These are phyloP conservation scores for Cyclotella choctawhatcheeana DNA, from an alignment of 108 stramenopile genomes.

Conservation along the genomic window DNA sequence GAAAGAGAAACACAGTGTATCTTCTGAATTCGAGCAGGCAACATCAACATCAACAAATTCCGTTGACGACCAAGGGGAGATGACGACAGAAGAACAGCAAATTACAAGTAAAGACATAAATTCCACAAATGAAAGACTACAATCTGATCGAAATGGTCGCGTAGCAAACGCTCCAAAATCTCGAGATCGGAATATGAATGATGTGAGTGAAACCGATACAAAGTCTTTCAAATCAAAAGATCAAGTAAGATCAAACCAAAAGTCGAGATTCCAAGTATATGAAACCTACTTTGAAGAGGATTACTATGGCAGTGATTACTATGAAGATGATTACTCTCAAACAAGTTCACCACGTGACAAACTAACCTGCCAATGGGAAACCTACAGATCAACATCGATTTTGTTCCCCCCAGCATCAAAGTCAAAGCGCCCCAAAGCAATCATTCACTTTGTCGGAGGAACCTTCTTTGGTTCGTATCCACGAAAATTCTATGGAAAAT, in stretches of 20 bases:
- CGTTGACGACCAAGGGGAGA: too few species aligned
- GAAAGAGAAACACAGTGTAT: neutral
- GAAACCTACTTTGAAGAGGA: slow-evolving; percentile 1
- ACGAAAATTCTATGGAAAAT: slow-evolving; percentile 63
- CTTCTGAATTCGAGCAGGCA: too few species aligned
- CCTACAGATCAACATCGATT: slow-evolving; percentile 57
- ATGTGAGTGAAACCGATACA: neutral
- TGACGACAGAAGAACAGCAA: too few species aligned
- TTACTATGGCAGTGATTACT: neutral
- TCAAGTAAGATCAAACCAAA: neutral
- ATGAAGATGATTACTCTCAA: neutral
- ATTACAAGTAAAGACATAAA: too few species aligned
- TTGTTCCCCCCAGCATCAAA: slow-evolving; percentile 67
- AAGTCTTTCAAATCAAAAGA: neutral
- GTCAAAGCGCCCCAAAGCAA: slow-evolving; percentile 52
- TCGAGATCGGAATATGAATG: neutral
- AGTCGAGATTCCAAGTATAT: neutral
- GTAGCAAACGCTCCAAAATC: neutral
- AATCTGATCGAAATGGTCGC: neutral
- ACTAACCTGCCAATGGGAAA: slow-evolving; percentile 54
- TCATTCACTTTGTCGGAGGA: slow-evolving; percentile 86
- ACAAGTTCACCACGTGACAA: neutral
- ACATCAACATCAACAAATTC: too few species aligned
- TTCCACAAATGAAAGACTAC: neutral
- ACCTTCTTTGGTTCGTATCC: slow-evolving; percentile 83